Evolutionary conservation across 1,284 basidiomycete species (phyloP), one percentile per base, ranked within the genome.

Genomic region (Fomitopsis palustris): DNA sequence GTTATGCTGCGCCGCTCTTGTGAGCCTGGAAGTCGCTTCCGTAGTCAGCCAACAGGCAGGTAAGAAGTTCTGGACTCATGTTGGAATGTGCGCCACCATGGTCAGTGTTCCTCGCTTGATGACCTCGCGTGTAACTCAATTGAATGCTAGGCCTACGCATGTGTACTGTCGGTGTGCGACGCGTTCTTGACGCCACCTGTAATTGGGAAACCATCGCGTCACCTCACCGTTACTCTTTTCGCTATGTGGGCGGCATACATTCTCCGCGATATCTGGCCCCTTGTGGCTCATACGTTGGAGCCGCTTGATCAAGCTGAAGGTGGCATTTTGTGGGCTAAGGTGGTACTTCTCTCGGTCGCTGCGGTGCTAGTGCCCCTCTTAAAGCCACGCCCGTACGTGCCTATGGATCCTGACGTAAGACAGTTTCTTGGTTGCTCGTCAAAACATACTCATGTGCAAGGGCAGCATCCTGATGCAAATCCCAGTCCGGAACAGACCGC

Each of bases 401-500:
- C 81, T 0, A 69, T 72, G 2, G 75, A 81, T 59, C 76, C 70
- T 23, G 68, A 78, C 67, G 82, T 81, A 16, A 39, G 38, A 17
- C 35, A 37, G 8, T 37, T 7, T 39, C 38, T 39, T n/a, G 14
- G 38, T 16, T 39, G 4, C 16, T 17, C 5, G 14, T 39, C 38
- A 17, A n/a, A 39, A 39, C 38, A n/a, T 39, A 5, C 16, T 7
- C 14, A 4, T 16, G 38, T 5, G 5, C 38, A 39, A 17, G 14
- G 14, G 4, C 14, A 82, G 80, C 67, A 78, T 53, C 77, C 79
- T n/a, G 39, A 21, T 2, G 66, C 69, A 60, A 67, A 73, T 3
- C 78, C 80, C 7, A 84, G 83, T 49, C 70, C 74, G 2, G 75
- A 76, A 57, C 76, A 79, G 64, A 77, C 74, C 0, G 72, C 75